phyloP scores from a whole-genome alignment of 768 basidiomycete species.

The Amanita rimosa region DNA sequence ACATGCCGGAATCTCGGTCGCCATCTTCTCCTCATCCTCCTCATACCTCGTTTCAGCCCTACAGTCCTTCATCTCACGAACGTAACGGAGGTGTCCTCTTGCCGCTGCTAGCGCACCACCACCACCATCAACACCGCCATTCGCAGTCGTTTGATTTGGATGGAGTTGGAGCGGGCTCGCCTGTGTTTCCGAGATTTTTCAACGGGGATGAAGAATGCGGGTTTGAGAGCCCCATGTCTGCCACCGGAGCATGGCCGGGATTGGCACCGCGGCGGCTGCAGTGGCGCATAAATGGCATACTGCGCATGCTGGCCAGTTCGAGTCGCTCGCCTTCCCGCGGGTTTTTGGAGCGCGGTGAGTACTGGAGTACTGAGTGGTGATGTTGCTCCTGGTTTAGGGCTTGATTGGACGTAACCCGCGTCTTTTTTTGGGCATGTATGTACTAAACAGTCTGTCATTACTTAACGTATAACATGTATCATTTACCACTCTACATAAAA shows the following conservation, averaged over 20 bases:
- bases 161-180: too few relatives aligned
- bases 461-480: background rate
- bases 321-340: background rate
- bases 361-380: too few relatives aligned
- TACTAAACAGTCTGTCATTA: background rate
- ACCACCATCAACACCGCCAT: background rate
- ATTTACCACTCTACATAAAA: too few relatives aligned
- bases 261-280: background rate
- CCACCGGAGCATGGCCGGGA: background rate
- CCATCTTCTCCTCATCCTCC: too few relatives aligned
- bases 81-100: background rate
- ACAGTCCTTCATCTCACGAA: background rate
- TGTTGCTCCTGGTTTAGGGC: too few relatives aligned
- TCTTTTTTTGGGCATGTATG: background rate
- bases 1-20: too few relatives aligned
- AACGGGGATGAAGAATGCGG: background rate
- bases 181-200: background rate
- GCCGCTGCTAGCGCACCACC: background rate
- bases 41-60: too few relatives aligned
- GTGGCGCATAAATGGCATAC: background rate
- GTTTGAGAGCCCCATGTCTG: background rate
- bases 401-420: too few relatives aligned
- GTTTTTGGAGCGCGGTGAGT: background rate
- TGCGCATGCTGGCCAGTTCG: too few relatives aligned
- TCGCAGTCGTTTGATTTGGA: constrained; percentile 1